A percentile compares a stretch with the other conserved stretches of the same genome.
These are phyloP conservation scores for Mycosphaerelloides madeirae DNA, from an alignment of 2,329 filamentous ascomycete species.

Conservation along the genomic window DNA sequence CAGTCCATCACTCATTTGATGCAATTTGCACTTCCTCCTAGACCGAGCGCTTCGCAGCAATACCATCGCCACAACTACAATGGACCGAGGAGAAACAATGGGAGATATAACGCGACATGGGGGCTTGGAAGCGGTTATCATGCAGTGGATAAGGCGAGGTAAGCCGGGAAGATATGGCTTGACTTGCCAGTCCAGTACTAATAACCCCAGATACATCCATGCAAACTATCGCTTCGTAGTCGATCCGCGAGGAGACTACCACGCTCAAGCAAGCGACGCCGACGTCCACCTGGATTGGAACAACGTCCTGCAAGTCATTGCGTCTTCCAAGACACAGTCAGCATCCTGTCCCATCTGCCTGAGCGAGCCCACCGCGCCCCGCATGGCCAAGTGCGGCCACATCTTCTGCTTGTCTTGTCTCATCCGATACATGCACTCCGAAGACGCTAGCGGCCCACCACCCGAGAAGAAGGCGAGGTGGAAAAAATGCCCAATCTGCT, in stretches of 20 bases:
- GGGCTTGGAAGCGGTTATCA: constrained; percentile 86
- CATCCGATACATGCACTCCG: constrained; percentile 91
- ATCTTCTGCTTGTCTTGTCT: constrained; percentile 94
- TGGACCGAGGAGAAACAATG: constrained; percentile 42
- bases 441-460: constrained; percentile 60
- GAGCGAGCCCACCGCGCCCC: constrained; percentile 83
- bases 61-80: constrained; percentile 34
- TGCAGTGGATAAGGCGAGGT: constrained; percentile 83
- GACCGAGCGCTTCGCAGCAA: constrained; percentile 57
- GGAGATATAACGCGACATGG: constrained; percentile 68
- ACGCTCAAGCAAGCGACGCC: constrained; percentile 74
- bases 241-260: constrained; percentile 73
- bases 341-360: constrained; percentile 93
- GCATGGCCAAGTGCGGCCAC: constrained; percentile 96
- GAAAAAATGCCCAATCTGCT: constrained; percentile 96
- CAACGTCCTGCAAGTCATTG: constrained; percentile 84
- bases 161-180: constrained; percentile 22
- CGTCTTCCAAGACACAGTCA: constrained; percentile 80
- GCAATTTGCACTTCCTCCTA: constrained; percentile 78
- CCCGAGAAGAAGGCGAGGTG: constrained; percentile 69
- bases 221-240: constrained; percentile 98
- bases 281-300: constrained; percentile 89
- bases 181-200: constrained; percentile 2
- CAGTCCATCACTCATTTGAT: constrained; percentile 96
- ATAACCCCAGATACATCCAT: constrained; percentile 66